Evolutionary conservation across 192 early-diverging fungal genomes (phyloP), one percentile per base, ranked within the genome.

Genomic region (Backusella westeae): DNA sequence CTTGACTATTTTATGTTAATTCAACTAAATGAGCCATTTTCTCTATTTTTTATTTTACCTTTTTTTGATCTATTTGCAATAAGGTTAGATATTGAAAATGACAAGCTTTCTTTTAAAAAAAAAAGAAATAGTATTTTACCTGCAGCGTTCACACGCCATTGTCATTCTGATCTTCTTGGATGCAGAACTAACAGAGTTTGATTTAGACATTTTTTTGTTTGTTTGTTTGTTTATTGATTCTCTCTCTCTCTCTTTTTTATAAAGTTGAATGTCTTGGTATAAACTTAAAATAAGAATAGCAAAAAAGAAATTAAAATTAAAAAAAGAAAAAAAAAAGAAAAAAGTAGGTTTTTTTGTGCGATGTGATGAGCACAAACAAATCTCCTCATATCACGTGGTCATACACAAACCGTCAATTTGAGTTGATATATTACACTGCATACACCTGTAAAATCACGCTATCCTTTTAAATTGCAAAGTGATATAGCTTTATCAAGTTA

Each of bases 91-190:
- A 0, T 59, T 10, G 9, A 59, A 56, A 56, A 56, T 7, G n/a
- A 56, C 8, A 56, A 56, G 8, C 52, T 56, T n/a, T 19, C 7
- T 59, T 26, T 59, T 9, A 53, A 9, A 5, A n/a, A 4, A n/a
- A 21, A 21, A 19, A 9, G 19, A 7, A 21, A 21, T 1, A 9
- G 2, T n/a, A 59, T 14, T 34, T 49, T 74, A 83, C 81, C 81
- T 79, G 75, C 81, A 83, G 35, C 81, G 78, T 32, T 77, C 81
- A 73, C 81, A 83, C 1, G 81, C 81, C 72, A 83, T 74, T 23
- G 81, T 83, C 81, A 83, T 83, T 35, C 81, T 75, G n/a, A 83
- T 73, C 41, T 75, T 71, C 67, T 83, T 83, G n/a, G 81, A 76
- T 9, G 81, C 23, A 14, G 72, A 36, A 21, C 36, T 8, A 9